Percentiles rank a stretch among this genome's conserved stretches.
Conservation (phyloP, 139 green algal genomes). For the Coelastrella sp. region DNA sequence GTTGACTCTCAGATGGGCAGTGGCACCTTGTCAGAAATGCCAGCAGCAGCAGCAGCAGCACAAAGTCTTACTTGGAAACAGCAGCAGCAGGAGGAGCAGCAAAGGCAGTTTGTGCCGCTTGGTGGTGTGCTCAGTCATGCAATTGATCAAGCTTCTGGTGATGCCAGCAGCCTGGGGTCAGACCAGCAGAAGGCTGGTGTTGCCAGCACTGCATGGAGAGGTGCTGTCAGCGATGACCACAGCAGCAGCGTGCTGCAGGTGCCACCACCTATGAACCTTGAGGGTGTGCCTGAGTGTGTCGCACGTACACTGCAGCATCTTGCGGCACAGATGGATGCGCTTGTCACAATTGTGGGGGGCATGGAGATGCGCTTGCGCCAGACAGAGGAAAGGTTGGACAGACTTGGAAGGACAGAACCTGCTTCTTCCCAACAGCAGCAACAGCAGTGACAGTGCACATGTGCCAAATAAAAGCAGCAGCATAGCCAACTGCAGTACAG, state of each 20-base stretch:
- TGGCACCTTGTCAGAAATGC: not conserved
- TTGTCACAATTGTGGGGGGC: not conserved
- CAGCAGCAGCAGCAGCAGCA: not conserved
- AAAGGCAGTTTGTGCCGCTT: slow-evolving; percentile 7
- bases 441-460: slow-evolving; percentile 8
- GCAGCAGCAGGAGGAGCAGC: not conserved
- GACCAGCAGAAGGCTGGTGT: not conserved
- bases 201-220: not conserved
- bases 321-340: slow-evolving; percentile 31
- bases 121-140: not conserved
- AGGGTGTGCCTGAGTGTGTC: slow-evolving; percentile 69
- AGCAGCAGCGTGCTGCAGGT: slow-evolving; percentile 53
- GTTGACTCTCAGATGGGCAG: not conserved
- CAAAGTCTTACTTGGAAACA: not conserved
- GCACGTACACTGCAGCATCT: slow-evolving; percentile 81
- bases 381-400: slow-evolving; percentile 5
- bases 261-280: slow-evolving; percentile 67
- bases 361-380: slow-evolving; percentile 17
- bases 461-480: not conserved
- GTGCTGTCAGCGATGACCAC: slow-evolving; percentile 33
- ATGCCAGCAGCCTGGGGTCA: not conserved
- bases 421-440: not conserved
- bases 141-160: not conserved
- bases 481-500: too few relatives aligned
- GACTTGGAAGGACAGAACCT: not conserved